Evolutionary conservation across 1,284 basidiomycete species (phyloP), one percentile per base, ranked within the genome.

Genomic region (Austroboletus novae-zelandiae): DNA sequence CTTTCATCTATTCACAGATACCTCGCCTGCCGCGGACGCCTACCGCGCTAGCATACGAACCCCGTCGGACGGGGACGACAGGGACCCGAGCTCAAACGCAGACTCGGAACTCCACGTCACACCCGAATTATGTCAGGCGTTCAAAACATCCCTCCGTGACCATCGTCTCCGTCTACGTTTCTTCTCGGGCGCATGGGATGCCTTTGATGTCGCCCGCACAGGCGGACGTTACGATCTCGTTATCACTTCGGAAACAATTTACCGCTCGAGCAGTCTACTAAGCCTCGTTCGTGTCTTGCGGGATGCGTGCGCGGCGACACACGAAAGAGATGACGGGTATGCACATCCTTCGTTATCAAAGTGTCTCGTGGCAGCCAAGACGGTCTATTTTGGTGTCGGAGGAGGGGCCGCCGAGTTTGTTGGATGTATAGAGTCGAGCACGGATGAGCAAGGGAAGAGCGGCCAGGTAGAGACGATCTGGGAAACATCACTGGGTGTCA

Each of bases 361-460:
- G 9, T 89, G 86, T 61, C 76, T 94, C 13, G 84, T 93, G 4
- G 91, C 92, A 0, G 86, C 86, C n/a, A 98, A 95, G 71, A 78
- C 93, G 10, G 73, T 98, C 27, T 98, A 99, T 67, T 98, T 98
- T 71, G 96, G 96, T 15, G 94, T 98, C 4, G 96, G 96, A 0
- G 95, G 95, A 0, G 91, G 94, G 0, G 76, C 94, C 9, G 71
- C 80, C 20, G 86, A 88, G 51, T 97, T 99, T 65, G 67, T 84
- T 17, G 64, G 67, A 25, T 74, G 72, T 3, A 76, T 94, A 0
- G 71, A 79, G 51, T 63, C 61, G 25, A 54, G 57, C 3, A 62
- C 59, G 1, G 46, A 60, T 18, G 41, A 57, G 9, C 15, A 55
- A 50, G 50, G 36, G 2, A 17, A 13, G 9, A 17, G 23, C 5